These are phyloP conservation scores for Solanum sparsipilum DNA, from an alignment of 257 asterid genomes.

Conservation along the genomic window DNA sequence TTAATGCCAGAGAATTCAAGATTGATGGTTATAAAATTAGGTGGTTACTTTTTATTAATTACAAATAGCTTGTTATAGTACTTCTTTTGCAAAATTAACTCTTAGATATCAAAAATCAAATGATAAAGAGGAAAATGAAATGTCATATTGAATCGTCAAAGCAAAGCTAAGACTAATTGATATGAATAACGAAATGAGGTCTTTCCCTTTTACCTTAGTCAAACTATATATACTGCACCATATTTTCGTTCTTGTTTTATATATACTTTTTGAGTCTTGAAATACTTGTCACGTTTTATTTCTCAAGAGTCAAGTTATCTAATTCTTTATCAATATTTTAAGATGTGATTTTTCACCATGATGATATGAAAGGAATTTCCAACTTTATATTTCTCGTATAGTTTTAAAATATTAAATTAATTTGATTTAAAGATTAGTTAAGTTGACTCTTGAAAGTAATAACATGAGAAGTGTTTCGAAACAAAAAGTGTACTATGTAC, in stretches of 20 bases:
- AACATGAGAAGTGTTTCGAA: background rate
- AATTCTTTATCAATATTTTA: background rate
- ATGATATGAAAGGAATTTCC: background rate
- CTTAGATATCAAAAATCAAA: no score
- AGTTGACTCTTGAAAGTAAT: background rate
- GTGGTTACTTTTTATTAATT: no score
- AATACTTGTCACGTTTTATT: background rate
- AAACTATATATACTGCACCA: background rate
- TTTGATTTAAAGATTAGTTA: background rate
- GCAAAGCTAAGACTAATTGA: background rate
- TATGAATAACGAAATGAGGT: background rate
- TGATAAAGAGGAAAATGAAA: background rate
- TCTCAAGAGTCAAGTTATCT: background rate
- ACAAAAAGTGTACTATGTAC: background rate
- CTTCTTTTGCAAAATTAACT: no score
- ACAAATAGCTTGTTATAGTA: no score
- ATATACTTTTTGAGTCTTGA: rapidly evolving
- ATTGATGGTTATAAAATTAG: background rate
- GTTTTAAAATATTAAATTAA: background rate
- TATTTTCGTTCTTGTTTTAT: background rate
- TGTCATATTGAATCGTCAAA: background rate
- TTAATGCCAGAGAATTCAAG: background rate
- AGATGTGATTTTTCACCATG: background rate
- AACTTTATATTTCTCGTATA: background rate
- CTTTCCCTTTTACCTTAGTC: background rate